Evolutionary conservation across 352 stramenopile species (phyloP).

Genomic region (Phytophthora pistaciae): DNA sequence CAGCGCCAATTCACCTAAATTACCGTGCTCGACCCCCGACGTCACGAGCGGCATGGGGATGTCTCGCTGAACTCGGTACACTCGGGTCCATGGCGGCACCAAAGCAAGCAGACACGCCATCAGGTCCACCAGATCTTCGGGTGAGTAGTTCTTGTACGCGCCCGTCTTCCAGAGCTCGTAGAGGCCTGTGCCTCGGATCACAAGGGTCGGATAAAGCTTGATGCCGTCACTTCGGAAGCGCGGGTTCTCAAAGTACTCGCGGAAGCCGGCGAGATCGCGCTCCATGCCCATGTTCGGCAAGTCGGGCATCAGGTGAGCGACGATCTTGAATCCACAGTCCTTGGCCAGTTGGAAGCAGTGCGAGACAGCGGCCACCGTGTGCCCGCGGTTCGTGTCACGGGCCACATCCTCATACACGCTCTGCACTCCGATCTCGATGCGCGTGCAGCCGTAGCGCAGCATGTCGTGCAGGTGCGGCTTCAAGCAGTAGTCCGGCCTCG

Average conservation of each 20-base stretch:
- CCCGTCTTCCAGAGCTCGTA: slow-evolving; percentile 99
- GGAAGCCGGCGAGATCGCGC: slow-evolving; percentile 95
- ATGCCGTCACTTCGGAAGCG: slow-evolving; percentile 95
- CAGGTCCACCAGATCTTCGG: slow-evolving; percentile 90
- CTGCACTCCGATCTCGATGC: slow-evolving; percentile 98
- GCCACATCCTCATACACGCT: slow-evolving; percentile 96
- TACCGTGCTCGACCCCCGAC: slow-evolving; percentile 96
- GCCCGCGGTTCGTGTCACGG: slow-evolving; percentile 93
- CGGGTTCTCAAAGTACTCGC: slow-evolving; percentile 97
- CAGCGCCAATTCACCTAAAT: slow-evolving; percentile 95
- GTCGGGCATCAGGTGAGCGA: slow-evolving; percentile 98
- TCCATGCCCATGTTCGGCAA: slow-evolving; percentile 98
- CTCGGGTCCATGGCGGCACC: slow-evolving; percentile 95
- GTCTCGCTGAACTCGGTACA: slow-evolving; percentile 97
- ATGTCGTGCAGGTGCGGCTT: slow-evolving; percentile 98
- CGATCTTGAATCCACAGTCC: slow-evolving; percentile 98
- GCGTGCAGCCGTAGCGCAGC: slow-evolving; percentile 96
- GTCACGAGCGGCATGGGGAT: slow-evolving; percentile 98
- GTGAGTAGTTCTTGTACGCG: slow-evolving; percentile 91
- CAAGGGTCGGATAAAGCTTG: slow-evolving; percentile 97
- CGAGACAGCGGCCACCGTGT: slow-evolving; percentile 94
- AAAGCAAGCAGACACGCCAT: slow-evolving; percentile 94
- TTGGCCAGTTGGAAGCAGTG: slow-evolving; percentile 87
- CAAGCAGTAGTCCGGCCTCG: slow-evolving; percentile 97
- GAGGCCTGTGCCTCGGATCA: slow-evolving; percentile 96